Evolutionary conservation across 139 green algal genomes (phyloP).

Genomic region (Medakamo hakoo): DNA sequence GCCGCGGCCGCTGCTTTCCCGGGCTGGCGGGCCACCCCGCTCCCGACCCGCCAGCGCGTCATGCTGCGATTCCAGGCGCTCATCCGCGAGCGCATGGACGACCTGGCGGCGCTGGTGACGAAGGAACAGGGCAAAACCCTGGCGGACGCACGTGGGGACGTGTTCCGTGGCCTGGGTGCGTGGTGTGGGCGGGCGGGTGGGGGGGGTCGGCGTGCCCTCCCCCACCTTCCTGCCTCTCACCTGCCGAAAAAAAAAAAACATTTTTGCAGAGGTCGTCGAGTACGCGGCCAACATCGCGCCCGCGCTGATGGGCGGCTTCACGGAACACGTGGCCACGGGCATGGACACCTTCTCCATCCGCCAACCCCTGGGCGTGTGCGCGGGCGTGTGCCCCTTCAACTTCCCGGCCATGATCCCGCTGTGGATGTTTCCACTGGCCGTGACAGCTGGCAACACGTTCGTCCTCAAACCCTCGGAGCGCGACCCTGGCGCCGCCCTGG

Average conservation of each 20-base stretch:
- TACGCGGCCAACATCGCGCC: conserved; percentile 56
- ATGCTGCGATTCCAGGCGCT: conserved; percentile 82
- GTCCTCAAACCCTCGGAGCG: conserved; percentile 76
- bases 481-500: conserved; percentile 62
- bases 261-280: conserved; percentile 83
- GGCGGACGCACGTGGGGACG: conserved; percentile 73
- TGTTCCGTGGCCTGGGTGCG: conserved; percentile 81
- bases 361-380: conserved; percentile 79
- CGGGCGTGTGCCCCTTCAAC: conserved; percentile 97
- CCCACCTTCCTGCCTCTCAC: background rate
- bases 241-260: background rate
- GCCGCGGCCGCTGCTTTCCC: conserved; percentile 64
- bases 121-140: conserved; percentile 93
- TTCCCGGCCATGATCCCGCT: conserved; percentile 73
- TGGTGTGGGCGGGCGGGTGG: background rate
- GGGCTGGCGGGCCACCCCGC: conserved; percentile 55
- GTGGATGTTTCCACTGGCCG: conserved; percentile 80
- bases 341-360: conserved; percentile 87
- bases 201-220: background rate
- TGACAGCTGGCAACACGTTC: conserved; percentile 64
- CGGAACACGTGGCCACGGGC: conserved; percentile 76
- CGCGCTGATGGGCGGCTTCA: conserved; percentile 56
- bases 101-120: conserved; percentile 66
- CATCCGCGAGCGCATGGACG: conserved; percentile 78
- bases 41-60: conserved; percentile 54